phyloP scores from a whole-genome alignment of 2,329 filamentous ascomycete species.

The Stagonosporopsis vannaccii region DNA sequence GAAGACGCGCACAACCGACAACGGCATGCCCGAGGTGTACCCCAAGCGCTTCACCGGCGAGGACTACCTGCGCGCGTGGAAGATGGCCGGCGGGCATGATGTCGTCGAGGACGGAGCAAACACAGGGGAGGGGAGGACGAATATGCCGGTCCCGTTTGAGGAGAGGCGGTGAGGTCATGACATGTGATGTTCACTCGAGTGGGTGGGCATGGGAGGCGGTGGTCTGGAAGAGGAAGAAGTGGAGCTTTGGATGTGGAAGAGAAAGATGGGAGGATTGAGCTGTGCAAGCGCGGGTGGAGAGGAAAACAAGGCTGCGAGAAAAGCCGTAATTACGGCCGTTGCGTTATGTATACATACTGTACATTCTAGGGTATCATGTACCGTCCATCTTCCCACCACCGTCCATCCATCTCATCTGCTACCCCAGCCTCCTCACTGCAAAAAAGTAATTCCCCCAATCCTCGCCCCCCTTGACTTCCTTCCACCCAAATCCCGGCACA shows the following conservation, averaged over 20 bases:
- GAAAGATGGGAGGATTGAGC: not conserved
- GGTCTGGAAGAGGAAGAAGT: not conserved
- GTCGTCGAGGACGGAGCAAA: conserved; percentile 19
- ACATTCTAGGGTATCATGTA: conserved; percentile 37
- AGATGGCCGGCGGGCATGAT: conserved; percentile 41
- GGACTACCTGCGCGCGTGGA: conserved; percentile 46
- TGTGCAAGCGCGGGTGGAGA: no score
- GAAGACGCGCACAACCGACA: conserved; percentile 34
- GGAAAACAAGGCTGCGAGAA: not conserved
- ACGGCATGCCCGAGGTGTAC: conserved; percentile 25
- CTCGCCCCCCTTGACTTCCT: conserved; percentile 79
- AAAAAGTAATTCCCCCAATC: conserved; percentile 96
- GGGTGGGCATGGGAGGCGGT: no score
- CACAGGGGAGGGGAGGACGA: conserved; percentile 9
- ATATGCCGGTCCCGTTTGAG: conserved; percentile 38
- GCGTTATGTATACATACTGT: conserved; percentile 25
- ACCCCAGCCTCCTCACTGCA: conserved; percentile 65
- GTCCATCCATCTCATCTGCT: not conserved
- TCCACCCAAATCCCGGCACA: conserved; percentile 90
- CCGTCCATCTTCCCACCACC: conserved; percentile 4
- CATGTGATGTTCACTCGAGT: no score
- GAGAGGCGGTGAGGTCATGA: conserved; percentile 20
- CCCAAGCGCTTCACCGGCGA: conserved; percentile 40
- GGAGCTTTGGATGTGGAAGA: not conserved
- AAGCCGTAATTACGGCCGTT: not conserved